Conservation (phyloP, 2,329 filamentous ascomycete species). For the Aulographum hederae region DNA sequence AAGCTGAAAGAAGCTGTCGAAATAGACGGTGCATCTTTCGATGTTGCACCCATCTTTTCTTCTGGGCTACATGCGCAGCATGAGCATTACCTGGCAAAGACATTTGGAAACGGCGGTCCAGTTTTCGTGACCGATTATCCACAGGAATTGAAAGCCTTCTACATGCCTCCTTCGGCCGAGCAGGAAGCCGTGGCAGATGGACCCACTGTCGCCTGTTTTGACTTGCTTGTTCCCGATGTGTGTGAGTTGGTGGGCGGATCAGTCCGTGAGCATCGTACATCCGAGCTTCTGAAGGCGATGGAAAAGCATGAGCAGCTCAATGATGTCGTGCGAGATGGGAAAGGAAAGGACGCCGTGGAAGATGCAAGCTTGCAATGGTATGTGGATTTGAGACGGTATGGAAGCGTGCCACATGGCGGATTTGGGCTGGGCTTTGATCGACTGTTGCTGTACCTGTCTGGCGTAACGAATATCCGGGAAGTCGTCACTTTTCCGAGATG, state of each 20-base stretch:
- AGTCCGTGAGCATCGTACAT: conserved; percentile 65
- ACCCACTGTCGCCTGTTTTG: conserved; percentile 69
- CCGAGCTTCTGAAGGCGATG: conserved; percentile 54
- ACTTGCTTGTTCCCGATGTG: conserved; percentile 68
- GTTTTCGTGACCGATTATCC: conserved; percentile 92
- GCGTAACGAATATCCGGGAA: conserved; percentile 67
- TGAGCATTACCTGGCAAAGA: conserved; percentile 67
- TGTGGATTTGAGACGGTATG: conserved; percentile 70
- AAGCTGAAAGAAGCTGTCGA: conserved; percentile 41
- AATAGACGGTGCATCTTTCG: conserved; percentile 36
- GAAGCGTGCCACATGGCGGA: conserved; percentile 79
- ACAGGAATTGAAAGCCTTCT: conserved; percentile 79
- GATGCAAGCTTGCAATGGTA: conserved; percentile 54
- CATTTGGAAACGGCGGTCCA: conserved; percentile 44
- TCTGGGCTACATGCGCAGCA: conserved; percentile 75
- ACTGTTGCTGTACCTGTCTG: conserved; percentile 65
- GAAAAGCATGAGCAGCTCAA: conserved; percentile 44
- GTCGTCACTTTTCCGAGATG: conserved; percentile 72
- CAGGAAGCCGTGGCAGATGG: not conserved
- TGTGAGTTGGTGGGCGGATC: conserved; percentile 81
- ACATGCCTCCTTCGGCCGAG: conserved; percentile 45
- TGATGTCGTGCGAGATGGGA: conserved; percentile 7
- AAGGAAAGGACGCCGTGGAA: conserved; percentile 4
- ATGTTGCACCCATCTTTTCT: conserved; percentile 51
- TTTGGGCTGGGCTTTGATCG: conserved; percentile 86